Evolutionary conservation across 768 basidiomycete species (phyloP), one percentile per base, ranked within the genome.

Genomic region (Megacollybia marginata): DNA sequence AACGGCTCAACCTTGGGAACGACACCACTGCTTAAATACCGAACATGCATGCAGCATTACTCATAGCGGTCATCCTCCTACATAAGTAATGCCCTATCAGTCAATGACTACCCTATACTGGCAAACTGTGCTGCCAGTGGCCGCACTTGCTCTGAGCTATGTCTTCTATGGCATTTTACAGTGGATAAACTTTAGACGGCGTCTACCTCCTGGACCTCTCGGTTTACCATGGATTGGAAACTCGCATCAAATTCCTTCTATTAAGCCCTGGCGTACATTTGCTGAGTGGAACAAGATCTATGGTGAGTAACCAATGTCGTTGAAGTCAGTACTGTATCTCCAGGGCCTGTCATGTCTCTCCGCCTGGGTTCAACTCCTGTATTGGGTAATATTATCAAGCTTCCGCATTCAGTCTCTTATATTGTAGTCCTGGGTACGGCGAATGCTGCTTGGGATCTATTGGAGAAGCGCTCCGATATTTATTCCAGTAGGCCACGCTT

Each of bases 251-350:
- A 58, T 76, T 16, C 75, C 76, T 6, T 49, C 56, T 4, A 52
- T 65, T 20, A 72, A 75, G 54, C 74, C 75, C 1, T 79, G 77
- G 77, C 57, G 62, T 28, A 72, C 69, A 57, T 78, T 76, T 52
- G 65, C 68, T 20, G 68, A 72, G 43, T 76, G 75, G 71, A 73
- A 69, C 49, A 62, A 56, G 16, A 58, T 66, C 51, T 75, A 76
- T 54, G 76, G 76, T 75, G 48, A 16, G 61, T 48, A 5, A 5
- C 19, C 13, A 43, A 32, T 13, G 34, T 54, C 10, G 42, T 51
- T 19, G 45, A 36, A 20, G 38, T 38, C 4, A 43, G 44, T 31
- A 50, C 44, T 33, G 23, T 33, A 35, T 16, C 42, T 43, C 36
- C 42, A 74, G 72, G 72, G 9, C 62, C 72, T 4, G 67, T 71